A percentile compares a stretch with the other conserved stretches of the same genome.
These are phyloP conservation scores for Chrysanthemum seticuspe DNA, from an alignment of 129 eudicot species.

Conservation along the genomic window DNA sequence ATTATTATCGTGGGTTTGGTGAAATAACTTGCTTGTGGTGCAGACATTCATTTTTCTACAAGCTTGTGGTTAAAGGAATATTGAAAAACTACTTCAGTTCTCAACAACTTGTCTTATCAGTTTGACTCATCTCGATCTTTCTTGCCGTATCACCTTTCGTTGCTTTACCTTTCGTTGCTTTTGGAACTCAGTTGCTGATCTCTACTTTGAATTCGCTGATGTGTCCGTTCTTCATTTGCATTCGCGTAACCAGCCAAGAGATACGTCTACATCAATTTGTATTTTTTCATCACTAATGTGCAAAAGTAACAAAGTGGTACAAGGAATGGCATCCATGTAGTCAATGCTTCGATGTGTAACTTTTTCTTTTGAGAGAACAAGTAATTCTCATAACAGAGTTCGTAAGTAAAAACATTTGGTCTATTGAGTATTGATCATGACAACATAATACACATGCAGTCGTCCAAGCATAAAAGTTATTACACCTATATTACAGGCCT, in stretches of 20 bases:
- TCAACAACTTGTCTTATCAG: constrained; percentile 20
- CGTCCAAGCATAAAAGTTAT: neutral
- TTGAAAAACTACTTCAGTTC: constrained; percentile 1
- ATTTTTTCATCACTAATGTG: neutral
- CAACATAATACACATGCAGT: neutral
- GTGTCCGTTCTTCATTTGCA: neutral
- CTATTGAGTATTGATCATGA: neutral
- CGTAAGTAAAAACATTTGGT: neutral
- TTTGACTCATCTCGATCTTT: neutral
- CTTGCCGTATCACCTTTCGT: neutral
- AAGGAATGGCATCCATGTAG: neutral
- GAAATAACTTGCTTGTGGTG: constrained; percentile 7
- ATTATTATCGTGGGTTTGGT: neutral
- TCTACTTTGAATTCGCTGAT: neutral
- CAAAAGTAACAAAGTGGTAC: neutral
- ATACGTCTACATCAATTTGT: neutral
- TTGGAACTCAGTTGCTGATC: neutral
- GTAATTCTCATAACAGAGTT: neutral
- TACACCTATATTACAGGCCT: neutral
- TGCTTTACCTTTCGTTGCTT: constrained; percentile 13
- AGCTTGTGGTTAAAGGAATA: neutral
- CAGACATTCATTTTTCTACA: neutral
- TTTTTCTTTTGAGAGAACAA: neutral
- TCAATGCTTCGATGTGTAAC: neutral
- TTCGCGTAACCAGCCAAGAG: neutral